Percentiles rank a stretch among this genome's conserved stretches.
Conservation (phyloP, 495 filamentous ascomycete species). For the Saxophila tyrrhenica region DNA sequence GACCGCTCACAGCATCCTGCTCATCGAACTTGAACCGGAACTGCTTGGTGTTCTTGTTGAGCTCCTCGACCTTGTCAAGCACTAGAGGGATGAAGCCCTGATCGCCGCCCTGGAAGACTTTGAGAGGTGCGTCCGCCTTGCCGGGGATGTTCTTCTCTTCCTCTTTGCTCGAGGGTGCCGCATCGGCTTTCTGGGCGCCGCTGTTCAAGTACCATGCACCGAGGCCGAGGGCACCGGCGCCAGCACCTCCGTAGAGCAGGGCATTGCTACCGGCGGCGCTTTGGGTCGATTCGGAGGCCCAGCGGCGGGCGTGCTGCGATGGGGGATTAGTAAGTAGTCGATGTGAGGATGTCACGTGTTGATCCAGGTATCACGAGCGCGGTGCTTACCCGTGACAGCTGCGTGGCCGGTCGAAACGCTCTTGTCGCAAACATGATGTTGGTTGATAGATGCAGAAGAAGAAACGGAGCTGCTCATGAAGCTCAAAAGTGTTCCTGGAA, state of each 20-base stretch:
- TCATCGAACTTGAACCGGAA: slow-evolving; percentile 77
- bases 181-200: not conserved
- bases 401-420: slow-evolving; percentile 1
- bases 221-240: slow-evolving; percentile 20
- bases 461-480: not conserved
- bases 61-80: slow-evolving; percentile 60
- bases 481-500: too few relatives aligned
- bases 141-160: slow-evolving; percentile 20
- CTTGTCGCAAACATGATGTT: slow-evolving; percentile 4
- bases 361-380: too few relatives aligned
- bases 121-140: not conserved
- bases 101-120: slow-evolving; percentile 64
- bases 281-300: slow-evolving; percentile 28
- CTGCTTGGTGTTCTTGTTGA: slow-evolving; percentile 86
- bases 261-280: slow-evolving; percentile 18
- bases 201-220: slow-evolving; percentile 23
- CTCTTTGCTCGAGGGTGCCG: slow-evolving; percentile 10
- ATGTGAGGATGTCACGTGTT: not conserved
- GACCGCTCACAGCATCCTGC: slow-evolving; percentile 67
- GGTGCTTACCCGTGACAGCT: slow-evolving; percentile 8
- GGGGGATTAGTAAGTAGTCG: not conserved
- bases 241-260: slow-evolving; percentile 17
- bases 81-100: slow-evolving; percentile 74
- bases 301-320: slow-evolving; percentile 31
- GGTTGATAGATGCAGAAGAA: not conserved